Evolutionary conservation across 352 stramenopile species (phyloP), one percentile per base, ranked within the genome.

Genomic region (Paralagenidium karlingii): DNA sequence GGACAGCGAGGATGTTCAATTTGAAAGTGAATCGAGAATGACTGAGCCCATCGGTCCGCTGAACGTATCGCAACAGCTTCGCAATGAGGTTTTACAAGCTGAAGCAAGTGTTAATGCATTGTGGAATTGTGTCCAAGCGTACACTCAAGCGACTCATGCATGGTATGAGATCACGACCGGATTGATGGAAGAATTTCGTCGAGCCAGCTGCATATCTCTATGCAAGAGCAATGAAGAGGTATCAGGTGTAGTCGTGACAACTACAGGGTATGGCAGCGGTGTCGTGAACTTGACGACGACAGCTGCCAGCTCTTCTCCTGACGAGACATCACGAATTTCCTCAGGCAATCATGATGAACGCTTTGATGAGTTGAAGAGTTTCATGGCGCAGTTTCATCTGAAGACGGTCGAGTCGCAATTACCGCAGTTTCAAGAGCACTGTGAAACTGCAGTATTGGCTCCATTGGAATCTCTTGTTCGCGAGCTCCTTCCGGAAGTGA

Each of bases 101-200:
- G 75, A 89, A 43, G 63, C 71, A 3, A 81, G 80, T 34, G 21
- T 82, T 12, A 76, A 74, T 45, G 75, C 75, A 8, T 49, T 89
- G 9, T 86, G 67, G 65, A 81, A 86, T 41, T 82, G 68, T 40
- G 55, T 86, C 8, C 55, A 68, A 20, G 60, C 68, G 8, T 79
- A 79, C 31, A 53, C 63, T 38, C 62, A 65, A n/a, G 69, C 75
- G 9, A 82, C 75, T 6, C 58, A 63, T 18, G 52, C 71, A n/a
- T 86, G 68, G 69, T 77, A 57, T 54, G 46, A 50, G 0, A 68
- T 69, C 0, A 60, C 74, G 0, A 30, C 43, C 1, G 69, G 68
- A 1, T 67, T 89, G 0, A 30, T 66, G 18, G 60, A 82, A 12
- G 71, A 89, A 34, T 83, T 83, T 34, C 69, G 71, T 43, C 56